Percentiles rank a stretch among this genome's conserved stretches.
These are phyloP conservation scores for Heracleum sosnowskyi DNA, from an alignment of 129 eudicot genomes.

Conservation along the genomic window DNA sequence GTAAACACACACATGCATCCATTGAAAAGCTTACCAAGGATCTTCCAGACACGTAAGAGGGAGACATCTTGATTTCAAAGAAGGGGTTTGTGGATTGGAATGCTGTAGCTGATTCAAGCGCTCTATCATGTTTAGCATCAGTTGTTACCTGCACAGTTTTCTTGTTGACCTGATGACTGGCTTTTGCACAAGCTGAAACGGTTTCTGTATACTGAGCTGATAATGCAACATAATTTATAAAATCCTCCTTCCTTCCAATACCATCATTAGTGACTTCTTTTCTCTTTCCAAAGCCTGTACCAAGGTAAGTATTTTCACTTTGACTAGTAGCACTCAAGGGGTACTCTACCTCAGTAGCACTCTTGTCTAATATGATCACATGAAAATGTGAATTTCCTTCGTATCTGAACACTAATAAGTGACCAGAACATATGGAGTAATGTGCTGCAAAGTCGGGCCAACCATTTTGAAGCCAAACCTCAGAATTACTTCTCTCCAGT, in stretches of 20 bases:
- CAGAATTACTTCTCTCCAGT: neutral
- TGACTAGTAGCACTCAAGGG: neutral
- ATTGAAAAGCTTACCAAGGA: conserved; percentile 15
- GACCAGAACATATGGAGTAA: conserved; percentile 6
- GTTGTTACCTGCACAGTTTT: neutral
- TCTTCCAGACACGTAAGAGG: neutral
- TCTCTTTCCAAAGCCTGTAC: neutral
- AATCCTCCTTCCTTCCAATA: neutral
- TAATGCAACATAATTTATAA: neutral
- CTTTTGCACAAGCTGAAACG: neutral
- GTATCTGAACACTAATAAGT: conserved; percentile 16
- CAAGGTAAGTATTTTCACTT: neutral
- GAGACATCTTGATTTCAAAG: conserved; percentile 4
- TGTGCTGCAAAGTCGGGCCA: conserved; percentile 12
- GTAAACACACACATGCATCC: neutral
- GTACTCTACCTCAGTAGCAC: neutral
- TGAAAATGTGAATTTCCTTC: conserved; percentile 7
- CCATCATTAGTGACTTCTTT: neutral
- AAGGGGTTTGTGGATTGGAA: conserved; percentile 19
- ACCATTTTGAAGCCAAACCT: conserved; percentile 18
- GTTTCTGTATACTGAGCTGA: neutral
- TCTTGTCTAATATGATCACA: neutral
- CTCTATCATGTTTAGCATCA: neutral
- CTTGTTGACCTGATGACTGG: neutral
- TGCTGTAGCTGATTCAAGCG: conserved; percentile 9